Conservation (phyloP, 352 stramenopile genomes). For the Phytophthora capsici region DNA sequence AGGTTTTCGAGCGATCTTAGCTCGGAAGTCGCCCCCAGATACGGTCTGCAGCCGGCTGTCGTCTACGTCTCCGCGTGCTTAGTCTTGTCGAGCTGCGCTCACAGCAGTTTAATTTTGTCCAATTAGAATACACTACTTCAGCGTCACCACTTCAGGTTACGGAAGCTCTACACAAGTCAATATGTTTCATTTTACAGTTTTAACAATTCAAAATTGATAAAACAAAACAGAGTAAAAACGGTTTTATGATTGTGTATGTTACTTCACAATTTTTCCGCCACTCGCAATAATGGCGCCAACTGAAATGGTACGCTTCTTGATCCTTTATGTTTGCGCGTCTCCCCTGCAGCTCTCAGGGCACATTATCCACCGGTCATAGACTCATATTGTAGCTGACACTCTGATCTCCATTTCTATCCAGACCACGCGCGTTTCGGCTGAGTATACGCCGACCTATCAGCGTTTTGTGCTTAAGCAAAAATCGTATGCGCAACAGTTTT, state of each 20-base stretch:
- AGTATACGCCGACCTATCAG: constrained; percentile 54
- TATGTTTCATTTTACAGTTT: background rate
- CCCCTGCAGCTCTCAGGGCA: constrained; percentile 1
- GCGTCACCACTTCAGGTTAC: no score
- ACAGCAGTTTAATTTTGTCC: no score
- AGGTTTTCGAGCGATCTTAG: no score
- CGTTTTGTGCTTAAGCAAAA: constrained; percentile 89
- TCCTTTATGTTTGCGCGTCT: background rate
- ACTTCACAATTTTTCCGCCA: background rate
- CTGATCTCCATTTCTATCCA: constrained; percentile 25
- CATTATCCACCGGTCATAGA: background rate
- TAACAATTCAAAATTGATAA: background rate
- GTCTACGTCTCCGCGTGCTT: no score
- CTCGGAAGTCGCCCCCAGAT: no score
- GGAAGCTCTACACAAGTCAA: no score
- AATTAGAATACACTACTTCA: no score
- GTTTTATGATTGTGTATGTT: background rate
- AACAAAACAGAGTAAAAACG: background rate
- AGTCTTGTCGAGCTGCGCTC: no score
- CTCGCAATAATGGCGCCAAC: constrained; percentile 38
- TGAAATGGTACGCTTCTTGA: constrained; percentile 17
- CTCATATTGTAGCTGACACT: constrained; percentile 15
- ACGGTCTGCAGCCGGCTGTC: no score
- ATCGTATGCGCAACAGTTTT: constrained; percentile 90
- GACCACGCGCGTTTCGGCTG: constrained; percentile 44